Evolutionary conservation across 2,329 filamentous ascomycete species (phyloP).

Genomic region (Acrodontium crateriforme): DNA sequence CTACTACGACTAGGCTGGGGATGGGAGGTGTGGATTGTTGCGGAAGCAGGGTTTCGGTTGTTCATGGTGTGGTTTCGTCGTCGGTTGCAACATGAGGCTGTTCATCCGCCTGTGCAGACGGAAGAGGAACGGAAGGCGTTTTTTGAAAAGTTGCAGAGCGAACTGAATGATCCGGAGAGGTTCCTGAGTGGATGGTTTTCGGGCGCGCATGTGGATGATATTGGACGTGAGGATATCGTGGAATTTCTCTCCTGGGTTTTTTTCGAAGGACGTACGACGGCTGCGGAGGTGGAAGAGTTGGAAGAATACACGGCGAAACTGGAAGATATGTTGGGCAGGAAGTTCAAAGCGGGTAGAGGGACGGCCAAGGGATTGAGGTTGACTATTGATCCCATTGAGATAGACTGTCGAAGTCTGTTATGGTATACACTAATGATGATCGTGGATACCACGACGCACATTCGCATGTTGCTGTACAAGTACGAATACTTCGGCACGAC

Average conservation of each 20-base stretch:
- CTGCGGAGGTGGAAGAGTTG: constrained; percentile 45
- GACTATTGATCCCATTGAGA: constrained; percentile 50
- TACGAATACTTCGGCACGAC: constrained; percentile 13
- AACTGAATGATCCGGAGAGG: constrained; percentile 39
- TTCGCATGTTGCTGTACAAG: constrained; percentile 11
- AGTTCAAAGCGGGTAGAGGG: constrained; percentile 42
- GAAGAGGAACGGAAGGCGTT: constrained; percentile 38
- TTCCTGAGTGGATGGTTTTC: constrained; percentile 55
- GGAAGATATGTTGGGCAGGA: constrained; percentile 39
- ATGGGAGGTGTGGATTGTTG: constrained; percentile 31
- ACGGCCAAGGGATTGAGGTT: constrained; percentile 45
- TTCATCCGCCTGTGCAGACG: constrained; percentile 35
- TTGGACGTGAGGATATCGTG: constrained; percentile 52
- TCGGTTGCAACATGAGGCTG: constrained; percentile 38
- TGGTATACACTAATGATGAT: constrained; percentile 46
- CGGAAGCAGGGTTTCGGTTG: constrained; percentile 43
- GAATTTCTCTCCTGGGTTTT: constrained; percentile 58
- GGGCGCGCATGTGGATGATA: constrained; percentile 42
- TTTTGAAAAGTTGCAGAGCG: constrained; percentile 42
- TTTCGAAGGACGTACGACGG: constrained; percentile 45
- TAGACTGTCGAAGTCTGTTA: constrained; percentile 46
- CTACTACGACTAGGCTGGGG: constrained; percentile 21
- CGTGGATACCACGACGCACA: constrained; percentile 31
- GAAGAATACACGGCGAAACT: constrained; percentile 41
- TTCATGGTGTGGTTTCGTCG: constrained; percentile 36